Evolutionary conservation across 1,139 yeast species (phyloP), one percentile per base, ranked within the genome.

Genomic region (Lodderomyces metapsilosis): DNA sequence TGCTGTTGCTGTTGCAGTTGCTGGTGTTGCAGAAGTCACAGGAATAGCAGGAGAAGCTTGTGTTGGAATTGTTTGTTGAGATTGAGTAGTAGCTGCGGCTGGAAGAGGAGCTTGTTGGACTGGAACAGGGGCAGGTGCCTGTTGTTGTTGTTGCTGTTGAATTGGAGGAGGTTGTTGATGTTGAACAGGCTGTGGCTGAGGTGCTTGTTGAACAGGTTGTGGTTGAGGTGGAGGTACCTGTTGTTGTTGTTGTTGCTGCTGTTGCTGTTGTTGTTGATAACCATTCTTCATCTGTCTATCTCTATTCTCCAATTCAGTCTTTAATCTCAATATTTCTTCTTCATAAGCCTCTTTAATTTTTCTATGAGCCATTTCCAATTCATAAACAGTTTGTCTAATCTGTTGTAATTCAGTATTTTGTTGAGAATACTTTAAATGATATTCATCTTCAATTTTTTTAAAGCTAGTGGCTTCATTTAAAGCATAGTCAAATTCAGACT

Each of bases 311-410:
- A 91, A 73, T 60, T 89, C 96, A 46, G 86, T 82, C 62, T 91
- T 88, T 61, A 91, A 76, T 51, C 95, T 76, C 59, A 81, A 73
- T 48, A 92, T 87, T 64, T 92, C 98, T 56, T 88, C 96, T 62
- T 91, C 97, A 64, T 92, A 92, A 38, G 94, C 91, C 57, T 91
- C 98, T 68, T 91, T 91, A 78, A 92, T 88, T 62, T 88, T 88
- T 53, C 96, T 76, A 67, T 92, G 98, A 37, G 95, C 94, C 78
- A 85, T 79, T 62, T 92, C 98, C 56, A 92, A 76, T 61, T 92
- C 98, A 59, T 84, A 89, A 38, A 92, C 96, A 13, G 96, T 88
- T 59, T 88, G 95, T 57, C 97, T 79, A 51, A 92, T 91, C 62
- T 88, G 95, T 59, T 89, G 94, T 82, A 92, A 84, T 64, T 92